Evolutionary conservation across 768 basidiomycete genomes (phyloP), one percentile per base, ranked within the genome.

Genomic region (Lactarius psammicola): DNA sequence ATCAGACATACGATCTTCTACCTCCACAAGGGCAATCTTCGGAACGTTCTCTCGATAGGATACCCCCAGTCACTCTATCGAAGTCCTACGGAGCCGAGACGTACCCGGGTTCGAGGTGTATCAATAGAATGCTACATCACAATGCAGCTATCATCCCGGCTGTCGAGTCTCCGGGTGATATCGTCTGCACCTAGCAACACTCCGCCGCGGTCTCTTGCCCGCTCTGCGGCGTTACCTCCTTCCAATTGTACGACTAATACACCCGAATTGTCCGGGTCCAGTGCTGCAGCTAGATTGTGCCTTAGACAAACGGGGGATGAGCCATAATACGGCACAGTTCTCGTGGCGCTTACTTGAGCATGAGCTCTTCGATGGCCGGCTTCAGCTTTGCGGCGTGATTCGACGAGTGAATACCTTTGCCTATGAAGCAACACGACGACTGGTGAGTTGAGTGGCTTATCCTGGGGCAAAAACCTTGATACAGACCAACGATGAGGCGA

Each of bases 321-420:
- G 51, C 30, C 54, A 11, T 5, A 61, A 51, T 56, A 18, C 40
- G 36, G 33, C 6, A 56, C 15, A 40, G 10, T 38, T 56, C 36
- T 23, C 5, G 31, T 49, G 55, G 9, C 23, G 70, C 83, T 49
- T 71, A 92, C 91, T 89, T 93, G 69, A 82, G 79, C 85, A 96
- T 90, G 58, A 96, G 78, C 42, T 89, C 87, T 74, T 93, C 89
- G 58, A 98, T 88, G 7, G 95, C 95, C 36, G 95, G 96, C 73
- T 90, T 94, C 72, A 98, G 82, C 78, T 96, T 98, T 0, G 92
- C 90, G 7, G 84, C 80, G 55, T 88, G 87, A 3, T 83, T 82
- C 31, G 81, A 77, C 20, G 91, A 94, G 76, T 98, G 96, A 33
- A 94, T 78, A 11, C 95, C 95, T 77, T 94, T 96, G 18, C 91